Conservation (phyloP, 2,329 filamentous ascomycete species). For the Talaromyces atroroseus region DNA sequence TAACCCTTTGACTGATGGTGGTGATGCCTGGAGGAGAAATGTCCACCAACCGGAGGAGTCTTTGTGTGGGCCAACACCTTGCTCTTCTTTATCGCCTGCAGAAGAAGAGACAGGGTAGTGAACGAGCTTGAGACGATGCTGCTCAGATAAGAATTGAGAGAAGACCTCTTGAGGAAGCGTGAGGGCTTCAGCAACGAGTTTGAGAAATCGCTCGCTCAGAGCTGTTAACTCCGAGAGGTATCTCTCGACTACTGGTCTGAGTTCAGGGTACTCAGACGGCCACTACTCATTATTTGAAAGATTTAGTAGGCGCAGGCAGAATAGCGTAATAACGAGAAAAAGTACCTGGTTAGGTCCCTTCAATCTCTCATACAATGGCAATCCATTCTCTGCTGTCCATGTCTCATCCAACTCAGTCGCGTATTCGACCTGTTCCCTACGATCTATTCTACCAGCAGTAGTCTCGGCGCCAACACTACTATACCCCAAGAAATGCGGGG, state of each 20-base stretch:
- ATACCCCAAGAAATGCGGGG: conserved; percentile 57
- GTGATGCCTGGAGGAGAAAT: conserved; percentile 57
- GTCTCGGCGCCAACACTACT: conserved; percentile 51
- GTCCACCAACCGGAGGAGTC: conserved; percentile 61
- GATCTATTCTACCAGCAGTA: conserved; percentile 49
- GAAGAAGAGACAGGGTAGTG: conserved; percentile 40
- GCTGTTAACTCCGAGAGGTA: conserved; percentile 50
- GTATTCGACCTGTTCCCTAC: conserved; percentile 56
- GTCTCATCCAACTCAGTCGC: conserved; percentile 48
- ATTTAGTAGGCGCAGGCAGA: neutral
- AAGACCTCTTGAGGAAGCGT: conserved; percentile 45
- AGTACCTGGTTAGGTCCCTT: conserved; percentile 45
- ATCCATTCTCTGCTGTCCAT: conserved; percentile 24
- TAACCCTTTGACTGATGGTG: conserved; percentile 42
- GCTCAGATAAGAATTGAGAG: conserved; percentile 49
- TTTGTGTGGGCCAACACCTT: conserved; percentile 59
- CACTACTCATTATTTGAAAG: conserved; percentile 31
- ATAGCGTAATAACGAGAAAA: neutral
- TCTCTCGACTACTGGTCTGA: conserved; percentile 36
- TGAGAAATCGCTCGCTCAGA: conserved; percentile 50
- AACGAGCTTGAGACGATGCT: conserved; percentile 57
- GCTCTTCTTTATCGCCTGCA: conserved; percentile 19
- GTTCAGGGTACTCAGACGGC: conserved; percentile 32
- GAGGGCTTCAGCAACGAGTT: conserved; percentile 54
- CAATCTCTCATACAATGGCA: conserved; percentile 40